phyloP scores from a whole-genome alignment of 805 yeast genomes.

The Debaryomyces prosopidis region DNA sequence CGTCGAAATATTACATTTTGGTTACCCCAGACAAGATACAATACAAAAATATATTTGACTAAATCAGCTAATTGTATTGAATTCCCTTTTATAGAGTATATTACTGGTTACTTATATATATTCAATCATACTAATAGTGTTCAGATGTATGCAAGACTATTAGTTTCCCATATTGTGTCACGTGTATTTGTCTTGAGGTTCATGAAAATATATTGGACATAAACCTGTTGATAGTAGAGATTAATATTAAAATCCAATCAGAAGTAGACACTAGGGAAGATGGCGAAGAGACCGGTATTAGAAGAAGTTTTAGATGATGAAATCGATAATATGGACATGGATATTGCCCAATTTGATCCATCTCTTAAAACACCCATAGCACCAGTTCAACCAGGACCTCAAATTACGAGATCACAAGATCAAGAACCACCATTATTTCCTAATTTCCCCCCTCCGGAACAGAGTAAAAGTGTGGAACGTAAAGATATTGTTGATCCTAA shows the following conservation, averaged over 20 bases:
- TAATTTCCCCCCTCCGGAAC: conserved; percentile 20
- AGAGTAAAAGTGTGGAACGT: conserved; percentile 12
- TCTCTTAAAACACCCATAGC: conserved; percentile 66
- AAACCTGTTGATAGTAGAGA: not conserved
- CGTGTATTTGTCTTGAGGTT: too few species aligned
- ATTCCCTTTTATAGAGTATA: too few species aligned
- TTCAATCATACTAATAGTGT: too few species aligned
- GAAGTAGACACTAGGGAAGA: conserved; percentile 4
- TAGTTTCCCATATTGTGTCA: too few species aligned
- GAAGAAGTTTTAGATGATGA: conserved; percentile 84
- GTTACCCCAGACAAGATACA: conserved; percentile 31
- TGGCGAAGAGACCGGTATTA: conserved; percentile 59
- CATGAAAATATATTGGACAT: too few species aligned
- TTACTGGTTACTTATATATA: too few species aligned
- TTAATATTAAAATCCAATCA: not conserved
- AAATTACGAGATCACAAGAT: conserved; percentile 63
- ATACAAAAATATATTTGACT: too few species aligned
- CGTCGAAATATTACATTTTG: conserved; percentile 85
- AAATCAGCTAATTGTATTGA: too few species aligned
- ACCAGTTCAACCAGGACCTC: conserved; percentile 59
- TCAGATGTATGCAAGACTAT: too few species aligned
- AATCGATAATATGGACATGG: conserved; percentile 91
- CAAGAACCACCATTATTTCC: conserved; percentile 29
- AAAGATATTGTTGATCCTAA: conserved; percentile 32
- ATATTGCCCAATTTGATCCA: conserved; percentile 85